Evolutionary conservation across 1,284 basidiomycete species (phyloP).

Genomic region (Trichosporon sp.): DNA sequence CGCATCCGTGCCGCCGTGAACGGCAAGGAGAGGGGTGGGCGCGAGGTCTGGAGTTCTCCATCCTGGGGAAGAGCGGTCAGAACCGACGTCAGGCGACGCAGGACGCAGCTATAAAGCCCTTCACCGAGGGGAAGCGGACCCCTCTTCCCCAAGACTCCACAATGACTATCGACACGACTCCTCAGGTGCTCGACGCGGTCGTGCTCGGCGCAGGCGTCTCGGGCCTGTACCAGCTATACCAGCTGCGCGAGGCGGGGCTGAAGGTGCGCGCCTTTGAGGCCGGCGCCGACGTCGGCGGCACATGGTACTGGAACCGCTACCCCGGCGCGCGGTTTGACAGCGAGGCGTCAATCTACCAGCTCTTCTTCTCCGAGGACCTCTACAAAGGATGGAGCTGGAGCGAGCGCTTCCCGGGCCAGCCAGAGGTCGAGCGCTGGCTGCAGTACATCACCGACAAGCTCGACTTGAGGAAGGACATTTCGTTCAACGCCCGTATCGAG

Average conservation of each 20-base stretch:
- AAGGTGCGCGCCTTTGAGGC: conserved; percentile 24
- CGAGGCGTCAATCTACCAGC: conserved; percentile 27
- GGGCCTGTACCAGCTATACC: conserved; percentile 31
- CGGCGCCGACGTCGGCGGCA: conserved; percentile 27
- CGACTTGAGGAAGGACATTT: conserved; percentile 30
- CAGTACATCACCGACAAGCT: conserved; percentile 28
- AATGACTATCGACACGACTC: conserved; percentile 9
- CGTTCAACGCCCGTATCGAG: conserved; percentile 25
- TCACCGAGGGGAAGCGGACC: neutral
- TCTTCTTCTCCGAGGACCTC: conserved; percentile 27
- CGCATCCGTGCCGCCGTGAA: no score
- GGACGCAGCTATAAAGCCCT: neutral
- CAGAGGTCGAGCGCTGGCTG: conserved; percentile 30
- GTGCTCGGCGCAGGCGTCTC: conserved; percentile 30
- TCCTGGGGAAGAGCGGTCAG: no score
- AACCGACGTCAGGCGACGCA: neutral
- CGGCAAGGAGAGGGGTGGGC: neutral
- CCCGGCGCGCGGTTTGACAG: conserved; percentile 29
- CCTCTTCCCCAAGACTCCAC: neutral
- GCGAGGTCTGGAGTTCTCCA: neutral
- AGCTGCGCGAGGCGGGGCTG: conserved; percentile 26
- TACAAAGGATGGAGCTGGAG: conserved; percentile 32
- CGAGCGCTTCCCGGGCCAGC: conserved; percentile 31
- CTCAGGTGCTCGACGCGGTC: conserved; percentile 25
- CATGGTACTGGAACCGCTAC: conserved; percentile 34